Conservation (phyloP, 2,329 filamentous ascomycete genomes). For the Fusarium tupiense region DNA sequence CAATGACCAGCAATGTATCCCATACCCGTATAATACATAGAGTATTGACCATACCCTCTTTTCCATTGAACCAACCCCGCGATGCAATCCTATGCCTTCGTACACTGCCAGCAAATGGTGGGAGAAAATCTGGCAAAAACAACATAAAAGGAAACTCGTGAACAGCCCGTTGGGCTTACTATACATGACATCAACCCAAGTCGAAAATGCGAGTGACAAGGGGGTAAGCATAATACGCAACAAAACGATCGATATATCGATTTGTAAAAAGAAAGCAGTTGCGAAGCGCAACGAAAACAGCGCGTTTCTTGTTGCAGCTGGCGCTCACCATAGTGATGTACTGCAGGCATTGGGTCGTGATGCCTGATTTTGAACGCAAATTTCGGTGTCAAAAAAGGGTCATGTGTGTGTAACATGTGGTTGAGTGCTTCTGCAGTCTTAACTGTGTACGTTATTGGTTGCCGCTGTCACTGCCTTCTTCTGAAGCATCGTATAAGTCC, state of each 20-base stretch:
- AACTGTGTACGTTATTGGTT: constrained; percentile 29
- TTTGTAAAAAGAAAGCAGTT: constrained; percentile 11
- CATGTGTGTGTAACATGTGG: background rate
- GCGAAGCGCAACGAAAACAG: constrained; percentile 1
- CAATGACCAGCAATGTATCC: constrained; percentile 26
- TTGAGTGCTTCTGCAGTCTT: background rate
- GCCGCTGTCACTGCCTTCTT: constrained; percentile 48
- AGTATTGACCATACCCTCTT: constrained; percentile 25
- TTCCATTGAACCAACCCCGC: constrained; percentile 26
- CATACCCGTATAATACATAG: constrained; percentile 28
- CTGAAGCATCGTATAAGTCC: constrained; percentile 56
- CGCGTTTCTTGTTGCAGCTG: background rate
- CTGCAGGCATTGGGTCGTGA: constrained; percentile 12
- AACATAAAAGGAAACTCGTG: constrained; percentile 38
- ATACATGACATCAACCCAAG: constrained; percentile 25
- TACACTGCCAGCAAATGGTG: constrained; percentile 23
- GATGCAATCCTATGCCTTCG: constrained; percentile 29
- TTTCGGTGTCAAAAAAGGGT: background rate
- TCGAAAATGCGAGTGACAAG: constrained; percentile 3
- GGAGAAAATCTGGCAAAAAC: constrained; percentile 17
- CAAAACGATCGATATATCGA: constrained; percentile 13
- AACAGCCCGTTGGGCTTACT: constrained; percentile 33
- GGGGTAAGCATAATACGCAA: constrained; percentile 18
- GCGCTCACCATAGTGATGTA: constrained; percentile 4
- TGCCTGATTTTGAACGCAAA: constrained; percentile 17